Percentiles rank a stretch among this genome's conserved stretches.
phyloP scores from a whole-genome alignment of 2,329 filamentous ascomycete species.

The Colletotrichum eleusines region DNA sequence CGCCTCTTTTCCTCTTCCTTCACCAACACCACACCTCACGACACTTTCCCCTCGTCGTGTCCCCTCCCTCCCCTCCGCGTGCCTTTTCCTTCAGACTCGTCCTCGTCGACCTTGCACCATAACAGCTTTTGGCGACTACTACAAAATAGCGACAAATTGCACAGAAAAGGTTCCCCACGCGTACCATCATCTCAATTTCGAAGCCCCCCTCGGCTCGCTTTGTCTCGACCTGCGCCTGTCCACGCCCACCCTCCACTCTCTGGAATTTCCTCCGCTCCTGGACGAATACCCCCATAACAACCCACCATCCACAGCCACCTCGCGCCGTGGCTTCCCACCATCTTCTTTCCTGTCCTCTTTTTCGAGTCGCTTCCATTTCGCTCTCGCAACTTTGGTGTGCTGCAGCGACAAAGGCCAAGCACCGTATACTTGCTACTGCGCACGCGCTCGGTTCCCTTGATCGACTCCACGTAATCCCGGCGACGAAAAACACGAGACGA shows the following conservation, averaged over 20 bases:
- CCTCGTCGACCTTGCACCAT: background rate
- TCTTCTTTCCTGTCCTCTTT: constrained; percentile 26
- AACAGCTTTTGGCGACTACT: background rate
- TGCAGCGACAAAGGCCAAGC: background rate
- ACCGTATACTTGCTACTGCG: background rate
- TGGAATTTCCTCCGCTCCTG: constrained; percentile 41
- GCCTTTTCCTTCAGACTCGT: background rate
- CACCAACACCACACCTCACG: constrained; percentile 23
- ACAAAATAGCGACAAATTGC: background rate
- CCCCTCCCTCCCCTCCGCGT: background rate
- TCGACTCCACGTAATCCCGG: constrained; percentile 33
- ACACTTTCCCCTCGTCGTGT: constrained; percentile 4
- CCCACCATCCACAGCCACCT: constrained; percentile 27
- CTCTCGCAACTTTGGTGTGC: background rate
- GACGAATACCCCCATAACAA: constrained; percentile 37
- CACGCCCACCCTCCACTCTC: constrained; percentile 37
- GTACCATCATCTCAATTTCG: constrained; percentile 27
- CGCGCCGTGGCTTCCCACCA: constrained; percentile 13
- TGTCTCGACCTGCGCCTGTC: constrained; percentile 38
- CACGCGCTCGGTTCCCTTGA: constrained; percentile 15
- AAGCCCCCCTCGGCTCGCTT: constrained; percentile 30
- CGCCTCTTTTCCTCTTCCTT: constrained; percentile 26
- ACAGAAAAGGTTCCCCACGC: constrained; percentile 9
- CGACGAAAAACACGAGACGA: constrained; percentile 38
- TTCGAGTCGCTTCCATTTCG: background rate